Percentiles rank a stretch among this genome's conserved stretches.
Conservation (phyloP, 148 eudicot genomes). For the Linanthus parryae region DNA sequence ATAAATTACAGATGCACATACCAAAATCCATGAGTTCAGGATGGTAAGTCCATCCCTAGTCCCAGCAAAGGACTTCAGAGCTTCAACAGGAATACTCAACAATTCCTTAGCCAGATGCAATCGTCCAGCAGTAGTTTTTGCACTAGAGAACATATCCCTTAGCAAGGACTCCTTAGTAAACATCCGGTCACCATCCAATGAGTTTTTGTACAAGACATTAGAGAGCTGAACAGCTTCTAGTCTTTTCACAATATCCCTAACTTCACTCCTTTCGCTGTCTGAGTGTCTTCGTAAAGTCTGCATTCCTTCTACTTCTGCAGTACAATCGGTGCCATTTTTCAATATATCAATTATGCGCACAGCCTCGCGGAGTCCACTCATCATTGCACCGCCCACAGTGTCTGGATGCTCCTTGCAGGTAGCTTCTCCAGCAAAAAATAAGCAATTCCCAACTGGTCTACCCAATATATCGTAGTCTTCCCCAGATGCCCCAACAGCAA, state of each 20-base stretch:
- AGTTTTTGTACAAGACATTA: constrained; percentile 36
- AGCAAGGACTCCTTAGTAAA: constrained; percentile 49
- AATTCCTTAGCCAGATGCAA: constrained; percentile 86
- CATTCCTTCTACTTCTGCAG: constrained; percentile 84
- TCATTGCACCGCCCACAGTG: constrained; percentile 99
- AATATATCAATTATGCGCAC: constrained; percentile 85
- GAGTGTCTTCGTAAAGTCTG: constrained; percentile 74
- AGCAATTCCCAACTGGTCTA: constrained; percentile 82
- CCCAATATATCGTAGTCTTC: constrained; percentile 96
- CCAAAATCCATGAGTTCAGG: constrained; percentile 96
- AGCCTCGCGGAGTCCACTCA: constrained; percentile 99
- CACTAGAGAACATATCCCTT: constrained; percentile 65
- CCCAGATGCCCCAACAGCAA: constrained; percentile 95
- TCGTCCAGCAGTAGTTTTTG: constrained; percentile 81
- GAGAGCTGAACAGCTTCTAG: constrained; percentile 72
- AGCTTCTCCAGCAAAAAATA: constrained; percentile 99
- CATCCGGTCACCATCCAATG: constrained; percentile 33
- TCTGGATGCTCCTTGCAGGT: constrained; percentile 99
- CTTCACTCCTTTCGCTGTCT: constrained; percentile 73
- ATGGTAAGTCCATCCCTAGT: constrained; percentile 75
- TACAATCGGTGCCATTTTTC: constrained; percentile 70
- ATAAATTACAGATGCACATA: constrained; percentile 17
- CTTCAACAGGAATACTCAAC: constrained; percentile 67
- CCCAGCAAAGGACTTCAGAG: constrained; percentile 89
- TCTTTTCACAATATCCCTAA: constrained; percentile 68